Evolutionary conservation across 345 rosid genomes (phyloP).

Genomic region (Acer campestre): DNA sequence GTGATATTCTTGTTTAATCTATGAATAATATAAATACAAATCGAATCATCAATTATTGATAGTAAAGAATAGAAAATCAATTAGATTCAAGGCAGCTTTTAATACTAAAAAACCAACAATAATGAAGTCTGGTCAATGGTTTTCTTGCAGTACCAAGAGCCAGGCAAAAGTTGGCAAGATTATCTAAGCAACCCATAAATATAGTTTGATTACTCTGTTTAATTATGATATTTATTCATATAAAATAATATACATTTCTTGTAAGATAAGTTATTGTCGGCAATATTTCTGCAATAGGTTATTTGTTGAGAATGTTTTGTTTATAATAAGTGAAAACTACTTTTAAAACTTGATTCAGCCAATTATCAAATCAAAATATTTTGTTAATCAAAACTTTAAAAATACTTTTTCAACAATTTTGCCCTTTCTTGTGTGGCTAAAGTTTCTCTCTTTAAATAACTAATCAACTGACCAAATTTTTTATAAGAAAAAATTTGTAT

Average conservation of each 20-base stretch:
- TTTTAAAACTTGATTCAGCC: not conserved
- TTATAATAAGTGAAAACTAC: not conserved
- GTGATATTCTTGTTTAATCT: not conserved
- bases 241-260: too few species aligned
- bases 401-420: constrained; percentile 3
- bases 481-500: not conserved
- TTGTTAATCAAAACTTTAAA: not conserved
- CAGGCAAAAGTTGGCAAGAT: not conserved
- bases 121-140: constrained; percentile 5
- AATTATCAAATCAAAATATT: not conserved
- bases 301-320: constrained; percentile 6
- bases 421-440: constrained; percentile 14
- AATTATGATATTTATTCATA: not conserved
- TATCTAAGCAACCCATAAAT: not conserved
- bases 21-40: not conserved
- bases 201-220: not conserved
- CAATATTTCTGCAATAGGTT: not conserved
- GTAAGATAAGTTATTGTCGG: constrained; percentile 3
- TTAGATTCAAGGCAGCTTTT: constrained; percentile 12
- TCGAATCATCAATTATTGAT: constrained; percentile 9
- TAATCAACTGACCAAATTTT: not conserved
- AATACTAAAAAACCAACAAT: not conserved
- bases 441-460: constrained; percentile 8
- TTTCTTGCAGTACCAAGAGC: constrained; percentile 3
- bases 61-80: constrained; percentile 14